A percentile compares a stretch with the other conserved stretches of the same genome.
These are phyloP conservation scores for Parietaria judaica DNA, from an alignment of 306 rosid genomes.

Conservation along the genomic window DNA sequence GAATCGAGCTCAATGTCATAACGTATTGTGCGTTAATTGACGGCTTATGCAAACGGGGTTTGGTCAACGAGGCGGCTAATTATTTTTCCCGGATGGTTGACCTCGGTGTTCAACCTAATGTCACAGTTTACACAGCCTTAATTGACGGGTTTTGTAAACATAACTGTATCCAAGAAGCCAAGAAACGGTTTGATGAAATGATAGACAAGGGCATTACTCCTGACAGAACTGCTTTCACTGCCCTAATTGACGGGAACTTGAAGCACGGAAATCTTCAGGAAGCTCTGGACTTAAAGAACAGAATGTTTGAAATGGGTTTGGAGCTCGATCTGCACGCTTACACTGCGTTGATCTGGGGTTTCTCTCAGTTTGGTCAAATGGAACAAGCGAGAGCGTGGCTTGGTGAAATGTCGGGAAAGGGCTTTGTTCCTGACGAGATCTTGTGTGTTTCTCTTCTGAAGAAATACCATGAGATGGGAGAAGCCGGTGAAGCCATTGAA, in stretches of 20 bases:
- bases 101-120: slow-evolving; percentile 65
- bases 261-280: slow-evolving; percentile 71
- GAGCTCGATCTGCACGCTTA: slow-evolving; percentile 70
- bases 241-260: slow-evolving; percentile 80
- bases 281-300: slow-evolving; percentile 50
- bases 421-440: slow-evolving; percentile 64
- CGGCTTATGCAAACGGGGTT: slow-evolving; percentile 82
- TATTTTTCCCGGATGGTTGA: slow-evolving; percentile 50
- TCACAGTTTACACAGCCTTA: slow-evolving; percentile 67
- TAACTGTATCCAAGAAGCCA: slow-evolving; percentile 51
- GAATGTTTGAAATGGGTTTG: slow-evolving; percentile 67
- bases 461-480: slow-evolving; percentile 57
- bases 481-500: slow-evolving; percentile 52
- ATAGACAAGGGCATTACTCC: slow-evolving; percentile 63
- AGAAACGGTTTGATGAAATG: slow-evolving; percentile 73
- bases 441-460: slow-evolving; percentile 55
- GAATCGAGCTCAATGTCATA: slow-evolving; percentile 54
- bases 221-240: slow-evolving; percentile 65
- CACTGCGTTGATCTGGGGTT: slow-evolving; percentile 80
- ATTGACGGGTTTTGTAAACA: slow-evolving; percentile 80
- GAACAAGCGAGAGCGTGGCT: slow-evolving; percentile 56
- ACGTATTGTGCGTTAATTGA: slow-evolving; percentile 76
- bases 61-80: slow-evolving; percentile 53
- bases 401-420: slow-evolving; percentile 74
- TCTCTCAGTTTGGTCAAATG: slow-evolving; percentile 52